Evolutionary conservation across 306 rosid genomes (phyloP).

Genomic region (Morella rubra): DNA sequence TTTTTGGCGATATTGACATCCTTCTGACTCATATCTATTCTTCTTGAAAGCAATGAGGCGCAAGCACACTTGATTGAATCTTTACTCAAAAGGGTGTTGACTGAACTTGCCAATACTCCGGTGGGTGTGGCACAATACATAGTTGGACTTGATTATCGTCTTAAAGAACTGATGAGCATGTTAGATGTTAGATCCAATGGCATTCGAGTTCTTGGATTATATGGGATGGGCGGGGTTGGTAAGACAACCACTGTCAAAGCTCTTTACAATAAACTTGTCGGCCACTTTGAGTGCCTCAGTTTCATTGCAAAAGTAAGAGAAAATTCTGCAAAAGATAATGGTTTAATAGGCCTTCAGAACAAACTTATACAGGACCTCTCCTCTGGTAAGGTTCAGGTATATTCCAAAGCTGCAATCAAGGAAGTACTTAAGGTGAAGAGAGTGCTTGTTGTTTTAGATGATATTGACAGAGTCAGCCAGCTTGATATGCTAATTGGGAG

Average conservation of each 20-base stretch:
- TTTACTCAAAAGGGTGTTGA: constrained; percentile 39
- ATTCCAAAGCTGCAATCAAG: constrained; percentile 25
- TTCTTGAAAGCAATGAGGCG: neutral
- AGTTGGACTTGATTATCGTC: constrained; percentile 52
- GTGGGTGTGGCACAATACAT: constrained; percentile 36
- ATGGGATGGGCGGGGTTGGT: constrained; percentile 71
- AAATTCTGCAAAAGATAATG: constrained; percentile 32
- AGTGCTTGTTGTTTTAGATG: constrained; percentile 60
- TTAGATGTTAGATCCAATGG: constrained; percentile 42
- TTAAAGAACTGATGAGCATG: constrained; percentile 21
- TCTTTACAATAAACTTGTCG: constrained; percentile 46
- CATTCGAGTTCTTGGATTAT: constrained; percentile 43
- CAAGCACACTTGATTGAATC: constrained; percentile 15
- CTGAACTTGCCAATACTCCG: constrained; percentile 47
- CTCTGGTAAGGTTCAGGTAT: neutral
- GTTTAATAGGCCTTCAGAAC: constrained; percentile 43
- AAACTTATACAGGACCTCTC: constrained; percentile 32
- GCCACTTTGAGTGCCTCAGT: constrained; percentile 34
- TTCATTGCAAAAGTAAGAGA: constrained; percentile 56
- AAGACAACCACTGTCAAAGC: constrained; percentile 71
- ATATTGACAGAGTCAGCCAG: constrained; percentile 48
- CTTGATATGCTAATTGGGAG: constrained; percentile 36
- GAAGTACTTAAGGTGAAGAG: constrained; percentile 24
- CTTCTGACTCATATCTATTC: neutral
- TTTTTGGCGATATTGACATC: neutral